Base-by-base conservation (phyloP, 805 yeast genomes). In the Dipodascus geniculatus region DNA sequence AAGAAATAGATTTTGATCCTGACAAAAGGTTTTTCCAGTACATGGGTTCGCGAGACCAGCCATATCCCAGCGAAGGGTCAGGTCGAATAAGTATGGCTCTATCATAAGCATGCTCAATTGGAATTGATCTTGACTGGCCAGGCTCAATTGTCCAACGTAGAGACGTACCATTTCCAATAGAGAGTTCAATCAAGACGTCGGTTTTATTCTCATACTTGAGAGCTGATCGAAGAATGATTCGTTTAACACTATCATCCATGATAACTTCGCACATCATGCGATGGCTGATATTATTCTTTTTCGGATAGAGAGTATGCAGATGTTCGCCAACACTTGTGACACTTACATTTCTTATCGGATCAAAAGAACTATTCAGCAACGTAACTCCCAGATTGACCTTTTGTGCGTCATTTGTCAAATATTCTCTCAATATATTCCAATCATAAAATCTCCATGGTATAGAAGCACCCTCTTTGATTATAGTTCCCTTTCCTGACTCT, bases 371-470 rank as follows among this genome's bases (percentile, higher is more conserved):
- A 42, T 73, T 81, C 1, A 77, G 48, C 22, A 90, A 56, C 14
- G 61, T 59, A 17, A 90, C 73, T 0, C 85, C 88, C 28, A 91
- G 68, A 2, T 75, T 70, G 49, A 81, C 82, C n/a, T 73, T 74
- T 19, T 76, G 78, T 47, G 76, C 79, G 53, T 84, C 84, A 2
- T 84, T 78, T 56, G 79, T 82, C 54, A 90, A 70, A 53, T 81
- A 80, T 63, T 91, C 96, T 67, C 99, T 82, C 22, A 89, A 78
- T 28, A 76, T 75, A 57, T 87, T 75, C 97, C 98, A 93, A 64
- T 91, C 96, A 62, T 90, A 96, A 71, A 95, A 95, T 44, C 89
- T 82, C 97, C 98, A 93, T 0, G 87, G 84, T 2, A 79, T 65
- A 2, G 68, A 66, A 3, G 77, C 79, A 1, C 78, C 77, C 51